A percentile compares a stretch with the other conserved stretches of the same genome.
These are phyloP conservation scores for Globisporangium camurandrum DNA, from an alignment of 352 stramenopile species.

Conservation along the genomic window DNA sequence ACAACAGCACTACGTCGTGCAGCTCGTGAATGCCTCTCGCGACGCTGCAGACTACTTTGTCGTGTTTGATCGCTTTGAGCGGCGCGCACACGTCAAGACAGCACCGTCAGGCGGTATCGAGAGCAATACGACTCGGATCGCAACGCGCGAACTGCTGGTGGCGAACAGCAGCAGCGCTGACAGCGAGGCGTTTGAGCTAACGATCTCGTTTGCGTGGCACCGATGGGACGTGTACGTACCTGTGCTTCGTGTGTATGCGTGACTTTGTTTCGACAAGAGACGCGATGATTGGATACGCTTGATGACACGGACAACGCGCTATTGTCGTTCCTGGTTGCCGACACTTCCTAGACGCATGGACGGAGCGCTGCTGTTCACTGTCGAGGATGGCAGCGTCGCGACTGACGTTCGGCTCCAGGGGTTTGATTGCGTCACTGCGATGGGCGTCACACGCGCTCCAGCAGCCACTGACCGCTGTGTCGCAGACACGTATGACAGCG, in stretches of 20 bases:
- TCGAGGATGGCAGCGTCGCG: slow-evolving; percentile 1
- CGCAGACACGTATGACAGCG: slow-evolving; percentile 4
- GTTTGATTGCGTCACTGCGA: slow-evolving; percentile 17
- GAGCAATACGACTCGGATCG: not conserved
- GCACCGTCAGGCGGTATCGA: not conserved
- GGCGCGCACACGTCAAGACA: slow-evolving; percentile 1
- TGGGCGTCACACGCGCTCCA: not conserved
- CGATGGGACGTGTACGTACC: slow-evolving; percentile 14
- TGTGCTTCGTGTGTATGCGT: not conserved
- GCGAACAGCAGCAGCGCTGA: not conserved
- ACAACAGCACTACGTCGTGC: slow-evolving; percentile 1
- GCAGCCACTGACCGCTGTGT: not conserved
- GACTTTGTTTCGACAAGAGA: too few species aligned
- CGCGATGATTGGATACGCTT: too few species aligned
- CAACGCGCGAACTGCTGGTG: slow-evolving; percentile 3
- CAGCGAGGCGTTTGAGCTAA: slow-evolving; percentile 10
- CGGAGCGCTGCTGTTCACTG: slow-evolving; percentile 3
- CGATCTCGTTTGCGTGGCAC: slow-evolving; percentile 10
- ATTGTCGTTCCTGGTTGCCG: too few species aligned
- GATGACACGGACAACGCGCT: too few species aligned
- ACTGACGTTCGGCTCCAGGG: not conserved
- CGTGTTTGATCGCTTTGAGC: slow-evolving; percentile 5
- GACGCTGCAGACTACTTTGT: not conserved
- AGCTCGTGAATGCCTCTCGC: not conserved
- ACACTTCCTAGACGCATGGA: slow-evolving; percentile 1